Evolutionary conservation across 2,329 filamentous ascomycete species (phyloP), one percentile per base, ranked within the genome.

Genomic region (Epichloe uncinata): DNA sequence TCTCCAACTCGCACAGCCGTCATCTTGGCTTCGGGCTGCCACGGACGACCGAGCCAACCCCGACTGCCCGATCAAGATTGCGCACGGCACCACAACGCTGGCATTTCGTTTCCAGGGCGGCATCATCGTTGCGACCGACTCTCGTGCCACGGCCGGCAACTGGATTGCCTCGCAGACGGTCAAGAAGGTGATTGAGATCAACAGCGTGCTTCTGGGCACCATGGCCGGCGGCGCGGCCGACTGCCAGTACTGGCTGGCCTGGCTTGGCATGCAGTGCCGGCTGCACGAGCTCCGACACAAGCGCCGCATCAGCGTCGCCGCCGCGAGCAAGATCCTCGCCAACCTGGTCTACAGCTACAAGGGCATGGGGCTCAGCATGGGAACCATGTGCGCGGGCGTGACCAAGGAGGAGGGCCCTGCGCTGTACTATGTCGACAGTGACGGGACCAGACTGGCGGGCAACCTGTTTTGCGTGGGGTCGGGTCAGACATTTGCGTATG

Each of bases 141-240:
- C 93, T 53, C 83, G 93, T 72, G 93, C 93, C 53, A 95, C 93
- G 45, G 91, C 93, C 33, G 93, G 93, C 63, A 94, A 93, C 79
- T 98, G 93, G 93, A 98, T 98, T 71, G 93, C 93, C 58, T 95
- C 87, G 72, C 93, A 98, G 78, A 98, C 93, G 49, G 93, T 98
- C 65, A 98, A 98, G 82, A 98, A 98, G 79, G 93, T 98, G 60
- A 97, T 98, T 65, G 89, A 95, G 78, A 95, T 95, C 77, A 95
- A 95, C 75, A 87, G 78, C 70, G 85, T 84, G 69, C 78, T 98
- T 70, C 73, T 98, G 63, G 93, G 93, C 57, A 98, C 93, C 59
- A 95, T 98, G 91, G 93, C 93, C 55, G 93, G 93, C 69, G 93
- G 93, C 72, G 93, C 93, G 64, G 93, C 93, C 69, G 93, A 98